Evolutionary conservation across 257 asterid genomes (phyloP).

Genomic region (Solanum habrochaites): DNA sequence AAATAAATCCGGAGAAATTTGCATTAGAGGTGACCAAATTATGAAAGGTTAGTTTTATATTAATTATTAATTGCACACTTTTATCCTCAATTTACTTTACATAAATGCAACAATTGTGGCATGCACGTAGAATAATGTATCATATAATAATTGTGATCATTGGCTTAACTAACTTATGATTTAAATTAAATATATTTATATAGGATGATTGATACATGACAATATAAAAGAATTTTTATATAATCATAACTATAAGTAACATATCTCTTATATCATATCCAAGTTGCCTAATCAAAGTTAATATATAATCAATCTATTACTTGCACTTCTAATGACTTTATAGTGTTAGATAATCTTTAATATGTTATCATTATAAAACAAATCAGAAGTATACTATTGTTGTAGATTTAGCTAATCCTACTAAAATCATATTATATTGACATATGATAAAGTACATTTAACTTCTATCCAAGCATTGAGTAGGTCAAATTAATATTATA

Average conservation of each 20-base stretch:
- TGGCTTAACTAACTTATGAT: too few relatives aligned
- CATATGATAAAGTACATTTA: not conserved
- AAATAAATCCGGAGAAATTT: slow-evolving; percentile 74
- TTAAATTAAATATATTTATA: too few relatives aligned
- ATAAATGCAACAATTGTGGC: not conserved
- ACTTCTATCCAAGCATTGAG: not conserved
- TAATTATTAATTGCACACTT: not conserved
- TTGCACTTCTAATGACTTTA: not conserved
- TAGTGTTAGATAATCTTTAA: not conserved
- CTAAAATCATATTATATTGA: not conserved
- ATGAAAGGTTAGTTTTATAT: slow-evolving; percentile 62
- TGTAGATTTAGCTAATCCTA: not conserved
- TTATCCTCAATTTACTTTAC: not conserved
- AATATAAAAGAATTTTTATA: too few relatives aligned
- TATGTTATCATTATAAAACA: not conserved
- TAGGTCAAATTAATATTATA: not conserved
- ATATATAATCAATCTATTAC: not conserved
- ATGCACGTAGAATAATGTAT: not conserved
- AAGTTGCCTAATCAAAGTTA: not conserved
- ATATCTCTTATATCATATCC: too few relatives aligned
- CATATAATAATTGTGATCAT: not conserved
- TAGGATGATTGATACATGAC: not conserved
- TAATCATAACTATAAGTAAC: too few relatives aligned
- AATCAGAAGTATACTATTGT: not conserved
- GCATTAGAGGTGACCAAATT: slow-evolving; percentile 82